Conservation (phyloP, 2,329 filamentous ascomycete genomes). For the Colletotrichum eremochloae region DNA sequence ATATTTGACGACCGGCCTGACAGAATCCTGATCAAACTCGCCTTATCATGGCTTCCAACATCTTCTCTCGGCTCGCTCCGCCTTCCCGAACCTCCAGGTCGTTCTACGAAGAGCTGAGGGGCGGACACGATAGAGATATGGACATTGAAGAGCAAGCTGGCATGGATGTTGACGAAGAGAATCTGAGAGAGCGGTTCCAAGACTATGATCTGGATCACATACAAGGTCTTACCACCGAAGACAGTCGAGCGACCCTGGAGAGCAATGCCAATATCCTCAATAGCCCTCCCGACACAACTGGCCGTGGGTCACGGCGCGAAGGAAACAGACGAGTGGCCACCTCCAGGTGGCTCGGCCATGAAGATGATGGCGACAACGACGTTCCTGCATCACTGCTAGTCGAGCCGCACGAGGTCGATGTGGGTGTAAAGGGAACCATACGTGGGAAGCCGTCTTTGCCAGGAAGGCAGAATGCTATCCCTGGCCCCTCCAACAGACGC, state of each 20-base stretch:
- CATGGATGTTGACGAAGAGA: constrained; percentile 65
- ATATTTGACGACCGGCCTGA: constrained; percentile 1
- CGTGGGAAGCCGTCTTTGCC: constrained; percentile 7
- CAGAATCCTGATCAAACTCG: not conserved
- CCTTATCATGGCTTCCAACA: constrained; percentile 59
- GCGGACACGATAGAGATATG: constrained; percentile 52
- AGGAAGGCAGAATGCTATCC: constrained; percentile 46
- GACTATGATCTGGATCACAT: constrained; percentile 62
- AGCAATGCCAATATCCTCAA: constrained; percentile 49
- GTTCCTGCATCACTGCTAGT: constrained; percentile 74
- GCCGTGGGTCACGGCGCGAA: not conserved
- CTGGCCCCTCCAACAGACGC: constrained; percentile 59
- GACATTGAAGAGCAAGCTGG: constrained; percentile 59
- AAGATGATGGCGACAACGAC: constrained; percentile 70
- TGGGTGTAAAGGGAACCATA: not conserved
- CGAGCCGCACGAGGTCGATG: constrained; percentile 58
- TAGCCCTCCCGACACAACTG: constrained; percentile 14
- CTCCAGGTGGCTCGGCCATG: constrained; percentile 52
- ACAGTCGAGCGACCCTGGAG: constrained; percentile 61
- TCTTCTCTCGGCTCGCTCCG: constrained; percentile 61
- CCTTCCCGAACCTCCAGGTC: constrained; percentile 54
- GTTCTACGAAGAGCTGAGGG: constrained; percentile 65
- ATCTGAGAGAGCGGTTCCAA: constrained; percentile 64
- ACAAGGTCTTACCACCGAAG: constrained; percentile 58
- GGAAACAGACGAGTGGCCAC: constrained; percentile 40